Evolutionary conservation across 31 red algal genomes (phyloP), one percentile per base, ranked within the genome.

Genomic region (Porphyra umbilicalis): DNA sequence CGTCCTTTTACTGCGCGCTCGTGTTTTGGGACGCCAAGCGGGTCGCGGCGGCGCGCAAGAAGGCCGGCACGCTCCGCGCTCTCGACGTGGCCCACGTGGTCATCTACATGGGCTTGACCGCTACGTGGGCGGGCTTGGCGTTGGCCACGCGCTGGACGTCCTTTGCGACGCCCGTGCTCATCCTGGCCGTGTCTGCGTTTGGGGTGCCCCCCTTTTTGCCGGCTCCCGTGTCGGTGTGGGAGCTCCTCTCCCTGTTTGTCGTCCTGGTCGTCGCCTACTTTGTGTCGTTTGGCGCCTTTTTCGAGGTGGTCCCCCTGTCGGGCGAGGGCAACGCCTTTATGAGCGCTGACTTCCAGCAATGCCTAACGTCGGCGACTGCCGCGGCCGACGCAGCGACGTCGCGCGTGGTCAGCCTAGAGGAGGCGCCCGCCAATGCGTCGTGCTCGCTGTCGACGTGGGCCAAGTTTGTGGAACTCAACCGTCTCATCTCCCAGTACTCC

Each of bases 271-370:
- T 80, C 6, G 86, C 81, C 38, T 97, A 97, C 81, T 46, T 39
- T 35, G 89, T 86, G 35, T 81, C 76, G 20, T 97, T 97, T 80
- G 87, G 82, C 30, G 38, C 93, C 38, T 91, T 92, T 86, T 89
- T 97, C 33, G 67, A 80, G 78, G 75, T 91, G 38, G 76, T 89
- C 13, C 83, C 83, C 29, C 79, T 82, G 57, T 80, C 83, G 33
- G 95, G 95, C 44, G 77, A 83, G 29, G 95, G 95, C 30, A 85
- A 97, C 87, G 88, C 44, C 9, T 97, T 97, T 77, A 93, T 97
- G 91, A 68, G 39, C 7, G 32, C 68, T 2, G 79, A 77, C 39
- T 97, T 97, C 81, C 90, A 93, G 44, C 79, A 81, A 10, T 88
- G 83, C 75, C 82, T 97, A 36, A 36, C 2, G 38, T 34, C 34